Evolutionary conservation across 2,329 filamentous ascomycete genomes (phyloP), one percentile per base, ranked within the genome.

Genomic region (Aquanectria penicillioides): DNA sequence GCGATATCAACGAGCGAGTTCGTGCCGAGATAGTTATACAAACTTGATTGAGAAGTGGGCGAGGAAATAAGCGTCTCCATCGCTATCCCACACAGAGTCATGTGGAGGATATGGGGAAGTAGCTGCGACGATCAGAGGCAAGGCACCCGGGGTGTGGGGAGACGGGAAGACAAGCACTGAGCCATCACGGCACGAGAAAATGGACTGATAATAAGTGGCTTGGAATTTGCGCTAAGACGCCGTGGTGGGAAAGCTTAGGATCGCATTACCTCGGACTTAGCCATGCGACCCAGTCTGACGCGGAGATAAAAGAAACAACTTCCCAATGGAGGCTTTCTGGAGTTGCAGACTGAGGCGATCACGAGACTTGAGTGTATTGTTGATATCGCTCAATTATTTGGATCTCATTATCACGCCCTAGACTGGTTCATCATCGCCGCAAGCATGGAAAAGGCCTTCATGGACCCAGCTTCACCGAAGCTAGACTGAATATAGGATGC

Each of bases 11-110:
- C 5, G 12, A 6, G 41, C 18, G 17, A 15, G 25, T 18, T 44
- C 41, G 41, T 44, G 41, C 41, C 41, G 41, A 44, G 41, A 44
- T 22, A n/a, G n/a, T n/a, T n/a, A 20, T 44, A n/a, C 9, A 29
- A 31, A 44, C n/a, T n/a, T 31, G 12, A 31, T 12, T 11, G 11
- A 15, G 41, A 44, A 28, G 25, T 25, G 41, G 41, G 41, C 31
- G 17, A 11, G 10, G 22, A 2, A 37, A 20, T 12, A 22, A 12
- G 17, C 34, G 22, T 37, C 15, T 37, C 34, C 17, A 22, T 22
- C 2, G 12, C 12, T 8, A 28, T 28, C 41, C 26, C 41, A 44
- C 41, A 28, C 41, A 28, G 17, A 15, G 20, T 44, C 41, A 44
- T 31, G 26, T 44, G 17, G 26, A 17, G 26, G 22, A 13, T 31